These are phyloP conservation scores for Entoloma clypeatum DNA, from an alignment of 1,284 basidiomycete genomes.

Conservation along the genomic window DNA sequence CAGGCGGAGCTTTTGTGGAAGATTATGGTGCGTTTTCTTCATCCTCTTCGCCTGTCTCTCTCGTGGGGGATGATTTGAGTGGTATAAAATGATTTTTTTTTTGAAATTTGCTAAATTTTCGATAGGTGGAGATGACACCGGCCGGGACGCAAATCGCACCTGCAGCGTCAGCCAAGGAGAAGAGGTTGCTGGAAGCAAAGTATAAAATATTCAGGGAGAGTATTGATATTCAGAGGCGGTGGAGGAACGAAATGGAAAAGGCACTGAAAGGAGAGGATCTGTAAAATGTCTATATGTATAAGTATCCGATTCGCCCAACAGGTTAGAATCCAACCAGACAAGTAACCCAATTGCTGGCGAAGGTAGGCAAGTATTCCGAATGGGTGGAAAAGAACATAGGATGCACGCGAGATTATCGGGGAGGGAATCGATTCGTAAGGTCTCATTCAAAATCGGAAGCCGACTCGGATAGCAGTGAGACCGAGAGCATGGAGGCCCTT, in stretches of 20 bases:
- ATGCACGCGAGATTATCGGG: too few species aligned
- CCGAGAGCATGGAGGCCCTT: constrained; percentile 11
- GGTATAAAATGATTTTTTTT: not conserved
- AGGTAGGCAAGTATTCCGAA: too few species aligned
- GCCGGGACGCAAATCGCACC: constrained; percentile 77
- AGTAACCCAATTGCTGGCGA: too few species aligned
- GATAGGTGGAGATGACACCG: constrained; percentile 87
- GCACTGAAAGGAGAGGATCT: constrained; percentile 29
- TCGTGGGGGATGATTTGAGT: not conserved
- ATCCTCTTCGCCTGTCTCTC: not conserved
- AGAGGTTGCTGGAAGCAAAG: constrained; percentile 82
- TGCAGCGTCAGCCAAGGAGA: constrained; percentile 56
- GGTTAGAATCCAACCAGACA: too few species aligned
- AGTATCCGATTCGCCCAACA: too few species aligned
- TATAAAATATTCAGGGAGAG: constrained; percentile 91
- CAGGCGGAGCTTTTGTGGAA: constrained; percentile 80
- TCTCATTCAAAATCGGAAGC: too few species aligned
- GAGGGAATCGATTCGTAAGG: too few species aligned
- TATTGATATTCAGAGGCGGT: constrained; percentile 84
- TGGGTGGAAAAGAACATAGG: too few species aligned
- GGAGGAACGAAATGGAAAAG: constrained; percentile 70
- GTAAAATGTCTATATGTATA: too few species aligned
- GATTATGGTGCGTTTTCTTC: constrained; percentile 70
- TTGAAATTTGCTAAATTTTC: not conserved
- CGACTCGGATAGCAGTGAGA: too few species aligned